These are phyloP conservation scores for Aureobasidium sp. DNA, from an alignment of 2,329 filamentous ascomycete genomes.

Conservation along the genomic window DNA sequence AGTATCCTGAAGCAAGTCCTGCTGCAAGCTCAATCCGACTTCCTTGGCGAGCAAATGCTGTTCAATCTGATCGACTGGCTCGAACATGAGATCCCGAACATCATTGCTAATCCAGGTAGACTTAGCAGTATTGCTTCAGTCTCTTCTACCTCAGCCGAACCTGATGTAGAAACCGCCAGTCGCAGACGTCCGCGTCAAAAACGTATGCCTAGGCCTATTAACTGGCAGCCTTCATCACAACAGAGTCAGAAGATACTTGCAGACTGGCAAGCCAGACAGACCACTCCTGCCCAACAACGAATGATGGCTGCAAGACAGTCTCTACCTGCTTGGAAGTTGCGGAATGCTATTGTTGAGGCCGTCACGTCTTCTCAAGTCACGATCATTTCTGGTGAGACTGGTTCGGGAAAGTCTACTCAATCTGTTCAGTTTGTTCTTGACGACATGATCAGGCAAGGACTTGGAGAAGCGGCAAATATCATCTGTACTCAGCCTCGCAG, in stretches of 20 bases:
- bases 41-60: constrained; percentile 81
- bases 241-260: constrained; percentile 51
- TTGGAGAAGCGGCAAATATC: constrained; percentile 76
- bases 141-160: constrained; percentile 50
- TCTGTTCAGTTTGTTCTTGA: constrained; percentile 94
- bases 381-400: constrained; percentile 94
- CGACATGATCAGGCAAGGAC: constrained; percentile 67
- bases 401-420: constrained; percentile 94
- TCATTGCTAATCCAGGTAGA: constrained; percentile 76
- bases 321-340: constrained; percentile 81
- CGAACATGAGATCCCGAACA: constrained; percentile 71
- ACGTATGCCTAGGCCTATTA: constrained; percentile 47
- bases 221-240: constrained; percentile 52
- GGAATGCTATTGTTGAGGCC: constrained; percentile 65
- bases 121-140: constrained; percentile 75
- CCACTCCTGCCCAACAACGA: constrained; percentile 55
- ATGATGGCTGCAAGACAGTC: constrained; percentile 67
- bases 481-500: constrained; percentile 91
- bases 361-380: constrained; percentile 77
- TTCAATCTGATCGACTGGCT: constrained; percentile 89
- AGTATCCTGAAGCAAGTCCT: constrained; percentile 76
- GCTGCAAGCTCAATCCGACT: constrained; percentile 58
- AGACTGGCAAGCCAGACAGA: constrained; percentile 63
- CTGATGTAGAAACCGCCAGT: constrained; percentile 18
- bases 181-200: constrained; percentile 16